Base-by-base conservation (phyloP, 2,329 filamentous ascomycete species). In the Emericellopsis atlantica region DNA sequence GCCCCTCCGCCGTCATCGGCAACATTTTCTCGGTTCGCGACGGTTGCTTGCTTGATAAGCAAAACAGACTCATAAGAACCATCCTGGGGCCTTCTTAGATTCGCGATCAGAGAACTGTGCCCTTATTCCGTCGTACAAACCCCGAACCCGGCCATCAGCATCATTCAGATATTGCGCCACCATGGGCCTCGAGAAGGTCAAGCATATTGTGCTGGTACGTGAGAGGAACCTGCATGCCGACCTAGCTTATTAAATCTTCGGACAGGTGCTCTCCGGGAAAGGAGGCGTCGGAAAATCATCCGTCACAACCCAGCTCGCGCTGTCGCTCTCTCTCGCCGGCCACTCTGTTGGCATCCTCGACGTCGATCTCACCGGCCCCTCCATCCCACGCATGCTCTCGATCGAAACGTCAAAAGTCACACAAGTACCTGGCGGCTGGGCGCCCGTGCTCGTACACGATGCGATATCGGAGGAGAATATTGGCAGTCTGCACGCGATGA, bases 281-380 rank as follows among this genome's bases (percentile, higher is more conserved):
- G 92, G 92, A 55, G 92, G 92, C 51, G 92, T 98, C 16, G 92
- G 92, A 44, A 98, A 98, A 69, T 96, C 90, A 35, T 95, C 88
- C 40, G 81, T 95, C n/a, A 96, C 92, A 1, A 93, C 90, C 2
- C 92, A 98, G 60, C 79, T 98, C 14, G 92, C 92, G 8, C 76
- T 98, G 32, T 88, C 89, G 1, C 78, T 98, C 26, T 81, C 87
- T 2, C 74, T 92, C 1, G 77, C 85, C 47, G 90, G 90, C 43
- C 76, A 90, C 58, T 88, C 85, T 0, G 90, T 96, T 35, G 92
- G 92, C 40, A 88, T 98, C 23, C 83, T 98, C 49, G 92, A 98
- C 59, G 81, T 96, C 56, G 92, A 98, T 59, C 75, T 98, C 15
- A 98, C 92, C 1, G 92, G 92, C 1, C 92, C 92, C 14, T 95